Evolutionary conservation across 129 eudicot species (phyloP).

Genomic region (Flaveria sonorensis): DNA sequence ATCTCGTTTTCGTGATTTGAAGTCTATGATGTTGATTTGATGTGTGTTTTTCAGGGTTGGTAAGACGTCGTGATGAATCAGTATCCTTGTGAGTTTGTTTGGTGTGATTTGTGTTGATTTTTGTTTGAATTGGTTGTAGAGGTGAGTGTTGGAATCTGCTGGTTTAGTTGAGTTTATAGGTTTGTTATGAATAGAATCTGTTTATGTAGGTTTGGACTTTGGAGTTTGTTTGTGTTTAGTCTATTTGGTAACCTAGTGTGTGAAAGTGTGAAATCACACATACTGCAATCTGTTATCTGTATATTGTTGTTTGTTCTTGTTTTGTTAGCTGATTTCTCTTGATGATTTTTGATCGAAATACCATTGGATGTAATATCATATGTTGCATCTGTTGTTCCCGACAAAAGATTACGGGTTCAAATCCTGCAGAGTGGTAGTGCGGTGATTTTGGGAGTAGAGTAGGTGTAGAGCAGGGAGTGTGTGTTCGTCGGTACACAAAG

Average conservation of each 20-base stretch:
- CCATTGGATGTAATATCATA: not conserved
- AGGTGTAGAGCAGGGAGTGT: too few species aligned
- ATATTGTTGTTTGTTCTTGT: too few species aligned
- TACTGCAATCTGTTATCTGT: too few species aligned
- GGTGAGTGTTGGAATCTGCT: constrained; percentile 17
- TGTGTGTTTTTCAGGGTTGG: constrained; percentile 64
- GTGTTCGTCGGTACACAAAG: too few species aligned
- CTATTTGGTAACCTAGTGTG: constrained; percentile 11
- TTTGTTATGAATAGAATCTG: not conserved
- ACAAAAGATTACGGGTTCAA: too few species aligned
- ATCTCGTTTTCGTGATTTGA: constrained; percentile 8
- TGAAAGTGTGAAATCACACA: not conserved
- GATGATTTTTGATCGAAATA: too few species aligned
- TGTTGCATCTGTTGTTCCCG: not conserved
- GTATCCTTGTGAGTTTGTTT: constrained; percentile 61
- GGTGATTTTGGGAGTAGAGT: too few species aligned
- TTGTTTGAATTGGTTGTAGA: constrained; percentile 17
- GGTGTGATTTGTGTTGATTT: not conserved
- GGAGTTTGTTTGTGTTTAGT: not conserved
- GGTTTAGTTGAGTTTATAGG: not conserved
- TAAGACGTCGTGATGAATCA: constrained; percentile 95
- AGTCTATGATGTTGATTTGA: constrained; percentile 10
- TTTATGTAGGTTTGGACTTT: not conserved
- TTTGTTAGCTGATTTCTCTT: too few species aligned
- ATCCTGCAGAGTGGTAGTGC: too few species aligned